phyloP scores from a whole-genome alignment of 192 early-diverging fungal species.

The Linnemannia exigua region DNA sequence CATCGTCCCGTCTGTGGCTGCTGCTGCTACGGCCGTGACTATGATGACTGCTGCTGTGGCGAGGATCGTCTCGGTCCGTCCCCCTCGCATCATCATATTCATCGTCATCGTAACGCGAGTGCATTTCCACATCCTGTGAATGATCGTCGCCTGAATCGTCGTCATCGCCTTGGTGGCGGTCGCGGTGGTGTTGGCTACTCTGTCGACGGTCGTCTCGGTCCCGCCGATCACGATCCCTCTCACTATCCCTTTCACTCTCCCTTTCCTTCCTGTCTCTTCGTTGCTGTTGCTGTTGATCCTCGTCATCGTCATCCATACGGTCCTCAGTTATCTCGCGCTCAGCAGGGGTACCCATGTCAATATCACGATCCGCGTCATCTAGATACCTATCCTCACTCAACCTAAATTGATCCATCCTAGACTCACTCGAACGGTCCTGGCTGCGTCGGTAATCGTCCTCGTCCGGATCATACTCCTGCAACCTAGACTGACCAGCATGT shows the following conservation, averaged over 20 bases:
- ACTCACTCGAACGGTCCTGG: neutral
- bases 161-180: conserved; percentile 15
- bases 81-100: neutral
- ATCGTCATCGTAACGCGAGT: conserved; percentile 17
- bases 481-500: neutral
- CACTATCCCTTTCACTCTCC: conserved; percentile 1
- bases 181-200: neutral
- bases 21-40: neutral
- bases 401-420: conserved; percentile 2
- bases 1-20: neutral
- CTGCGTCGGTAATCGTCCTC: conserved; percentile 22
- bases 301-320: conserved; percentile 4
- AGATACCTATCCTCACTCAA: neutral
- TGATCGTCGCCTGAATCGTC: conserved; percentile 6
- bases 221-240: neutral
- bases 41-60: neutral
- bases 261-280: neutral
- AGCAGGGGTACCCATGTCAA: conserved; percentile 38
- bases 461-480: conserved; percentile 8
- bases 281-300: neutral
- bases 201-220: neutral
- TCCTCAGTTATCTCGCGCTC: conserved; percentile 16
- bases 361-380: conserved; percentile 27
- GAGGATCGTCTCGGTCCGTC: neutral
- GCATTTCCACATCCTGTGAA: conserved; percentile 10